These are phyloP conservation scores for Candida maesae DNA, from an alignment of 805 yeast genomes.

Conservation along the genomic window DNA sequence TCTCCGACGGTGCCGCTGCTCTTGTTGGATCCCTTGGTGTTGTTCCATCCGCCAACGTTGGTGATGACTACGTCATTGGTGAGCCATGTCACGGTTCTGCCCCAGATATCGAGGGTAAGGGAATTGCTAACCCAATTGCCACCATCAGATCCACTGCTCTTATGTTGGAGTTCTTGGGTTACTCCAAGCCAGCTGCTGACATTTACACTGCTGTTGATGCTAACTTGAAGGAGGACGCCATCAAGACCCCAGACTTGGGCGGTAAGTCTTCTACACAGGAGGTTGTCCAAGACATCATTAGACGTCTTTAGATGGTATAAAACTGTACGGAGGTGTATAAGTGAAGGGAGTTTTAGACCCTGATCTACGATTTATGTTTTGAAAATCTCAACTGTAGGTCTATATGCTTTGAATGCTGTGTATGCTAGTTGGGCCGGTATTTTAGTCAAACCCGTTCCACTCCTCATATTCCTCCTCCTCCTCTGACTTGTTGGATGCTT, in stretches of 20 bases:
- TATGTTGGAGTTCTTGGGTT: slow-evolving; percentile 96
- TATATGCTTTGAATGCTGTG: too few relatives aligned
- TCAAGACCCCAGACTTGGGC: slow-evolving; percentile 91
- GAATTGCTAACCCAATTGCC: slow-evolving; percentile 94
- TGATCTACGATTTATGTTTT: background rate
- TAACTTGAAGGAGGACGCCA: slow-evolving; percentile 70
- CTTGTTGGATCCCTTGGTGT: slow-evolving; percentile 96
- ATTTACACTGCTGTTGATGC: slow-evolving; percentile 95
- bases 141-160: slow-evolving; percentile 97
- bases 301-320: slow-evolving; percentile 26
- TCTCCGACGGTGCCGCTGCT: slow-evolving; percentile 98
- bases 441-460: slow-evolving; percentile 35
- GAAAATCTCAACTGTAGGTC: too few relatives aligned
- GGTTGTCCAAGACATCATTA: slow-evolving; percentile 78
- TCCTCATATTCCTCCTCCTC: slow-evolving; percentile 25
- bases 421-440: too few relatives aligned
- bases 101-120: slow-evolving; percentile 96
- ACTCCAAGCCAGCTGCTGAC: slow-evolving; percentile 82
- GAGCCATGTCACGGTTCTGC: slow-evolving; percentile 99
- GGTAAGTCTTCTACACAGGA: slow-evolving; percentile 85
- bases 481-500: too few relatives aligned
- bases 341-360: slow-evolving; percentile 1
- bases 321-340: too few relatives aligned
- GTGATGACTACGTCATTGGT: slow-evolving; percentile 93
- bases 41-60: slow-evolving; percentile 97